Conservation (phyloP, 2,329 filamentous ascomycete genomes). For the Phaeosphaeria sp. region DNA sequence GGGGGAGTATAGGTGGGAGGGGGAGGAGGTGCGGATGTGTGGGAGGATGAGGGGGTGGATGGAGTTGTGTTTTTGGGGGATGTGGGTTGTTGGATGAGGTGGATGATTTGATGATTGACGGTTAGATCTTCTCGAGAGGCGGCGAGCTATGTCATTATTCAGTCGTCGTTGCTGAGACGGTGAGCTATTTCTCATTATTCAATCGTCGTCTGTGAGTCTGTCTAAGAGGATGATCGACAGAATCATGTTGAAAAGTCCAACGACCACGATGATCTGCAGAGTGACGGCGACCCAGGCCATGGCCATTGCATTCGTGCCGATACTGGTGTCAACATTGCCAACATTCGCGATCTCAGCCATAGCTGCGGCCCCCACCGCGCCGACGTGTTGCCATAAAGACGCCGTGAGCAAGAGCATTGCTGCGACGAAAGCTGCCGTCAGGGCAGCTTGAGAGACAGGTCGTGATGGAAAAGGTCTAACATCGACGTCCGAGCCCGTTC, state of each 20-base stretch:
- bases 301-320: slow-evolving; percentile 81
- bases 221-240: neutral
- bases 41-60: slow-evolving; percentile 33
- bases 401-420: slow-evolving; percentile 61
- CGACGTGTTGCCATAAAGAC: neutral
- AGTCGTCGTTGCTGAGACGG: neutral
- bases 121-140: too few relatives aligned
- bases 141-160: too few relatives aligned
- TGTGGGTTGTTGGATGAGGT: slow-evolving; percentile 11
- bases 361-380: slow-evolving; percentile 72
- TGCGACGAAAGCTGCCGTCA: slow-evolving; percentile 80
- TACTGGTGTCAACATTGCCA: slow-evolving; percentile 78
- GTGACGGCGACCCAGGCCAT: neutral
- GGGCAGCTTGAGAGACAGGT: slow-evolving; percentile 77
- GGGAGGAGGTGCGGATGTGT: slow-evolving; percentile 24
- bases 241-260: neutral
- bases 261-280: neutral
- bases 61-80: slow-evolving; percentile 35
- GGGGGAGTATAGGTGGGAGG: slow-evolving; percentile 38
- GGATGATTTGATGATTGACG: neutral
- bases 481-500: slow-evolving; percentile 75
- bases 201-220: neutral
- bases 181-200: too few relatives aligned
- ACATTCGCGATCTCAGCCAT: slow-evolving; percentile 89
- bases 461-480: slow-evolving; percentile 89